phyloP scores from a whole-genome alignment of 2,329 filamentous ascomycete genomes.

The Hypoxylon sp. region DNA sequence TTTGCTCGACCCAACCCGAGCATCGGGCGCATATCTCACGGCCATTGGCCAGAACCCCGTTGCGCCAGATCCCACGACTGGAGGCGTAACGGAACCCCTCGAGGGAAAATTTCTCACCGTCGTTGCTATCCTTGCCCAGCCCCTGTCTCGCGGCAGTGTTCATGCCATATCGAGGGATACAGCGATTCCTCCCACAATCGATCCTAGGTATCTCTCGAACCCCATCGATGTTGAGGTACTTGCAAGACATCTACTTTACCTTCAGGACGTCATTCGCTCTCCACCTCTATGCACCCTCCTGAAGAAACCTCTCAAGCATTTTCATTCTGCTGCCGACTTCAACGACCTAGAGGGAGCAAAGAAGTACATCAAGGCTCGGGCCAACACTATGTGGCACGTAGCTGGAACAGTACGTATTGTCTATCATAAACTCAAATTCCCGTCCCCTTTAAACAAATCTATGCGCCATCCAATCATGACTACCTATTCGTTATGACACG shows the following conservation, averaged over 20 bases:
- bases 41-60: not conserved
- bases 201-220: constrained; percentile 32
- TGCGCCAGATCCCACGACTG: not conserved
- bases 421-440: not conserved
- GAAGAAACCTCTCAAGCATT: constrained; percentile 17
- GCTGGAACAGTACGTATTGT: constrained; percentile 20
- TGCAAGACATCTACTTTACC: constrained; percentile 28
- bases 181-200: constrained; percentile 12
- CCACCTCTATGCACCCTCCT: constrained; percentile 26
- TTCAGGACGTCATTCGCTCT: constrained; percentile 16
- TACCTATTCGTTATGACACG: too few relatives aligned
- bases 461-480: too few relatives aligned
- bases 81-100: not conserved
- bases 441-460: too few relatives aligned
- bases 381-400: constrained; percentile 30
- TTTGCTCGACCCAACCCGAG: constrained; percentile 14
- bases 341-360: constrained; percentile 18
- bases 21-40: not conserved
- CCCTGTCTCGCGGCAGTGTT: constrained; percentile 3
- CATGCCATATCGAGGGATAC: constrained; percentile 20
- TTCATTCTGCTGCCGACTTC: not conserved
- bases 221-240: constrained; percentile 33
- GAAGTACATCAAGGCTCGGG: not conserved
- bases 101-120: constrained; percentile 2
- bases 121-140: constrained; percentile 1